A percentile compares a stretch with the other conserved stretches of the same genome.
phyloP scores from a whole-genome alignment of 371 early-diverging fungal genomes.

The Haplosporangium sp. region DNA sequence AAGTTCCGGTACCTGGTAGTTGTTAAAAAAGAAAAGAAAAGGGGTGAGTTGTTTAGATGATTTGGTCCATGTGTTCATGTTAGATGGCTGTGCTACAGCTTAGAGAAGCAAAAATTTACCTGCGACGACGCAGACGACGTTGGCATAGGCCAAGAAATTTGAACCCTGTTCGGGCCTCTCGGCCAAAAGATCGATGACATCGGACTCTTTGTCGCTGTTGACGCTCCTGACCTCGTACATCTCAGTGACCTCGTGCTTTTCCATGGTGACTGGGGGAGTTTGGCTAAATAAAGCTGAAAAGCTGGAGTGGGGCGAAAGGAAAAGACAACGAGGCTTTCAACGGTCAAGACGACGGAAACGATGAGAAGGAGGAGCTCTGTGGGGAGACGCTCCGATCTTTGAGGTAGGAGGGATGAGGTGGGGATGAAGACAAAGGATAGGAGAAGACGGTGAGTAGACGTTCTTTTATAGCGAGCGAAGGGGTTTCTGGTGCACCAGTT shows the following conservation, averaged over 20 bases:
- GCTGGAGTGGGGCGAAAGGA: slow-evolving; percentile 3
- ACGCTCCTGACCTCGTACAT: slow-evolving; percentile 34
- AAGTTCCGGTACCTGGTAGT: slow-evolving; percentile 67
- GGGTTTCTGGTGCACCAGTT: no score
- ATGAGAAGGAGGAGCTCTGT: no score
- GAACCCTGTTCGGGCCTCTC: slow-evolving; percentile 46
- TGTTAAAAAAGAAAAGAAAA: neutral
- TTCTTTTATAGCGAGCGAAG: neutral
- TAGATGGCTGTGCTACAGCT: neutral
- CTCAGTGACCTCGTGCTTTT: slow-evolving; percentile 21
- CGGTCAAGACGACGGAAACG: no score
- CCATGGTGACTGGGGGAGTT: slow-evolving; percentile 6
- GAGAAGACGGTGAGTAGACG: neutral
- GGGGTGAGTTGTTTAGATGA: neutral
- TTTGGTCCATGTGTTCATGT: neutral
- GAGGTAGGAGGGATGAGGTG: neutral
- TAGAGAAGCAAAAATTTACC: slow-evolving; percentile 56
- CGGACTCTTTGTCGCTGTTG: slow-evolving; percentile 36
- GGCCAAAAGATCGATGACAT: slow-evolving; percentile 32
- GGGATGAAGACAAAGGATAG: neutral
- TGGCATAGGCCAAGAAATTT: slow-evolving; percentile 63
- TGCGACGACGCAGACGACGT: slow-evolving; percentile 83
- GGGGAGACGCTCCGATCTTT: no score
- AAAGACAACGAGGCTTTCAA: neutral
- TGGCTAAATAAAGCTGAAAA: neutral